Base-by-base conservation (phyloP, 169 alveolate species). In the Sarcocystis neurona region DNA sequence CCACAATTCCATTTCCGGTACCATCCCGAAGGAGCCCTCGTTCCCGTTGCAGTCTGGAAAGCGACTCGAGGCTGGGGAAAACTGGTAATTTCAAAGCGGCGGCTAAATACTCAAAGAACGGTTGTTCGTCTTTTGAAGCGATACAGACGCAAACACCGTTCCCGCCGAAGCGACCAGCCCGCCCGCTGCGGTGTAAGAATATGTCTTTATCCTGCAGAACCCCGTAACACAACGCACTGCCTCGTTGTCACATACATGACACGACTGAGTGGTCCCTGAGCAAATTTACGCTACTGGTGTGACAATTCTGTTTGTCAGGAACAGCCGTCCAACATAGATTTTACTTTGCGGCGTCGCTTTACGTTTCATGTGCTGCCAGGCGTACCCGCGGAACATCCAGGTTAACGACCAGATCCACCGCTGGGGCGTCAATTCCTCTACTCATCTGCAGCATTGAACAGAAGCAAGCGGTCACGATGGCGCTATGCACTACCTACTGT, bases 391-490 rank as follows among this genome's bases (percentile, higher is more conserved):
- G 97, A 80, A 94, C 77, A 92, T 96, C 97, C 85, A 92, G 92
- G 85, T 94, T 95, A 39, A 96, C 91, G 34, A 95, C 97, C 85
- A 93, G 88, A 85, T 93, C 96, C 12, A 94, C 94, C 60, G 88
- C 92, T 0, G 94, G 95, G 27, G 95, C 92, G 89, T 96, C 98
- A 12, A 96, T 84, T 3, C 98, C 98, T 41, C 98, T 89, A 78
- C 97, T 93, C 41, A 95, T 92, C 91, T 87, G 72, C 39, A 18
- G n/a, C 63, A n/a, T n/a, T n/a, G n/a, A n/a, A n/a, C n/a, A n/a
- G n/a, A n/a, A n/a, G n/a, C n/a, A n/a, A n/a, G n/a, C n/a, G n/a
- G n/a, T n/a, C n/a, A n/a, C n/a, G n/a, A n/a, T n/a, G n/a, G n/a
- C n/a, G n/a, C n/a, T n/a, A n/a, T n/a, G n/a, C n/a, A n/a, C n/a